These are phyloP conservation scores for Trichoderma pleuroti DNA, from an alignment of 2,329 filamentous ascomycete genomes.

Conservation along the genomic window DNA sequence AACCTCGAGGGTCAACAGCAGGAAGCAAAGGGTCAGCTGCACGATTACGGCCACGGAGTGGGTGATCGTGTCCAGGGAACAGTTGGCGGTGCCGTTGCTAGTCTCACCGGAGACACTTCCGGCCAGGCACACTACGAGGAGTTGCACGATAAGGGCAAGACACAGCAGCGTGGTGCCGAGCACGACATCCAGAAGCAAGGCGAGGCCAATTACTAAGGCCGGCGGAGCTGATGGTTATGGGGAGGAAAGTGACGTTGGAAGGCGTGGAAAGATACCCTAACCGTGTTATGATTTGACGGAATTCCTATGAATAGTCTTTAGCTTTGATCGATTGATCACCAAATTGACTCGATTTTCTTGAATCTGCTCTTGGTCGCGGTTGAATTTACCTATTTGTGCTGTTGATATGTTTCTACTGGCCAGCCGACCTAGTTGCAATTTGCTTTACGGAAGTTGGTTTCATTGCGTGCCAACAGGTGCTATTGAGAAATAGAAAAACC, in stretches of 20 bases:
- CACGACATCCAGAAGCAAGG: constrained; percentile 72
- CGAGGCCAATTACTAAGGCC: constrained; percentile 37
- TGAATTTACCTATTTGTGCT: not conserved
- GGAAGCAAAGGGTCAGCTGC: constrained; percentile 79
- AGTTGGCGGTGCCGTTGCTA: constrained; percentile 67
- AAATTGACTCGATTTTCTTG: not conserved
- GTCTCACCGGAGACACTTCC: constrained; percentile 65
- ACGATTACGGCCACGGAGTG: constrained; percentile 65
- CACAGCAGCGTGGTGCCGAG: constrained; percentile 78
- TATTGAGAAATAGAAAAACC: not conserved
- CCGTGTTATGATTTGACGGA: not conserved
- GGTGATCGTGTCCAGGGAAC: constrained; percentile 66
- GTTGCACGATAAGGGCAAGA: constrained; percentile 80
- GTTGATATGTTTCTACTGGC: not conserved
- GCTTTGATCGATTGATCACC: not conserved
- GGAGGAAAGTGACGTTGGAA: not conserved
- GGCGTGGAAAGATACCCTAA: constrained; percentile 15
- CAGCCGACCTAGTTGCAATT: not conserved
- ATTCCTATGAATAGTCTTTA: not conserved
- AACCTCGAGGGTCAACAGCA: constrained; percentile 76
- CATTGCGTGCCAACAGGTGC: not conserved
- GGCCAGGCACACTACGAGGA: constrained; percentile 63
- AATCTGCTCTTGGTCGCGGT: not conserved
- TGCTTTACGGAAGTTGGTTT: not conserved
- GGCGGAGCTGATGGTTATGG: not conserved